Evolutionary conservation across 1,139 yeast species (phyloP), one percentile per base, ranked within the genome.

Genomic region (Saccharomyces hybrid): DNA sequence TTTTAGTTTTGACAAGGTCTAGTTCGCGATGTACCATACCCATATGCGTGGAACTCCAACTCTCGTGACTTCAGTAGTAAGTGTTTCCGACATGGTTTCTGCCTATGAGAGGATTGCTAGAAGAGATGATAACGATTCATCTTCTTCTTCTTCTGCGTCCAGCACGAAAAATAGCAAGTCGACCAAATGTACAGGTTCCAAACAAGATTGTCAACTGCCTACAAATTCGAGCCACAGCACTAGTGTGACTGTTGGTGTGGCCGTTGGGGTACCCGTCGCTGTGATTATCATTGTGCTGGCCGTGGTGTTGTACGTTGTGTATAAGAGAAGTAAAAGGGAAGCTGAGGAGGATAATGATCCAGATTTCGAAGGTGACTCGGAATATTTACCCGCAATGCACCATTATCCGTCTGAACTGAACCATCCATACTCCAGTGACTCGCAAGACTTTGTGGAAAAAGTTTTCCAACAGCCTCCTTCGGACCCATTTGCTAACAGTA

Each of bases 311-410:
- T 75, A 71, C 63, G 76, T 79, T 59, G 81, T 81, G 46, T 85
- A 83, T 64, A 73, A 80, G 56, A 82, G 80, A 63, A 81, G 81
- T 57, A 83, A 81, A 65, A 80, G 78, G 63, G 78, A 75, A 59
- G 72, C 82, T 59, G 70, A 76, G 52, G 75, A 79, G 67, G 90
- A 84, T 61, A 79, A 82, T 59, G 91, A 85, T 68, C 91, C 93
- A 1, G 91, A 85, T 64, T 85, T 85, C 64, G 85, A 84, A 62
- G 90, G 88, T 31, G 91, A 85, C 60, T 84, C 59, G 55, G 2
- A 48, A 53, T 23, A 25, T 50, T 23, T 46, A 48, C 25, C 49
- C 26, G 47, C 28, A 38, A 16, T 31, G 42, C n/a, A 47, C 28
- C 48, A 38, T 13, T 54, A 47, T 48, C 20, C 29, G 3, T 25